A percentile compares a stretch with the other conserved stretches of the same genome.
Conservation (phyloP, 1,284 basidiomycete species). For the Cryptococcus sp. region DNA sequence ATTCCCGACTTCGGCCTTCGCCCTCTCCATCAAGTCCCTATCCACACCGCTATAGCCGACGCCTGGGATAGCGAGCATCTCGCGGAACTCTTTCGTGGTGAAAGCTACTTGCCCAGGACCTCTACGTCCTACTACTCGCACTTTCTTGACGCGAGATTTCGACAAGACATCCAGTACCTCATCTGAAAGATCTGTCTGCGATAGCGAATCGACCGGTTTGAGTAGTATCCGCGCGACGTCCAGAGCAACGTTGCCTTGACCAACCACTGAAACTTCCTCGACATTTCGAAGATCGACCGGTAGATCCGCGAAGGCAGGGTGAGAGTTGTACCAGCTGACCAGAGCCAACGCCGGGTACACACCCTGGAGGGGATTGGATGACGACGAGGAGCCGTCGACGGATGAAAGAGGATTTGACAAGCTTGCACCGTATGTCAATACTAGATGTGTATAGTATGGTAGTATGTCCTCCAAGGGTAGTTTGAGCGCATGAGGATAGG, state of each 20-base stretch:
- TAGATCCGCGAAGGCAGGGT: constrained; percentile 64
- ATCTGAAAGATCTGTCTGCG: constrained; percentile 76
- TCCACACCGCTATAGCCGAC: constrained; percentile 54
- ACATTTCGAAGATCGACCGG: constrained; percentile 59
- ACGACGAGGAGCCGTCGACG: constrained; percentile 59
- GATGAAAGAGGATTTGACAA: constrained; percentile 47
- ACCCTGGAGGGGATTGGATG: constrained; percentile 56
- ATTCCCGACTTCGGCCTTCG: constrained; percentile 47
- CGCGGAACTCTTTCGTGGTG: constrained; percentile 91
- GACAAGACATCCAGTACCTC: constrained; percentile 71
- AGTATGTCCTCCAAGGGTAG: constrained; percentile 51
- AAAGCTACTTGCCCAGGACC: constrained; percentile 90
- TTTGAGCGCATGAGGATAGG: constrained; percentile 53
- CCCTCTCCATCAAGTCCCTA: constrained; percentile 40
- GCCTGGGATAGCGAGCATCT: constrained; percentile 77
- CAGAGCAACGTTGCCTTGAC: constrained; percentile 94
- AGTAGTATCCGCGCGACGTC: constrained; percentile 92
- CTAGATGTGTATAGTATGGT: constrained; percentile 56
- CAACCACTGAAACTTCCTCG: constrained; percentile 78
- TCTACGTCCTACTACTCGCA: constrained; percentile 81
- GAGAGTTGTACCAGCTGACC: constrained; percentile 97
- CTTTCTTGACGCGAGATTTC: constrained; percentile 67
- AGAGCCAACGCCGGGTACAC: constrained; percentile 79
- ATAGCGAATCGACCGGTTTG: constrained; percentile 63
- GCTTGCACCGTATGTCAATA: constrained; percentile 57